Base-by-base conservation (phyloP, 2,329 filamentous ascomycete species). In the Pseudocercospora eumusae region DNA sequence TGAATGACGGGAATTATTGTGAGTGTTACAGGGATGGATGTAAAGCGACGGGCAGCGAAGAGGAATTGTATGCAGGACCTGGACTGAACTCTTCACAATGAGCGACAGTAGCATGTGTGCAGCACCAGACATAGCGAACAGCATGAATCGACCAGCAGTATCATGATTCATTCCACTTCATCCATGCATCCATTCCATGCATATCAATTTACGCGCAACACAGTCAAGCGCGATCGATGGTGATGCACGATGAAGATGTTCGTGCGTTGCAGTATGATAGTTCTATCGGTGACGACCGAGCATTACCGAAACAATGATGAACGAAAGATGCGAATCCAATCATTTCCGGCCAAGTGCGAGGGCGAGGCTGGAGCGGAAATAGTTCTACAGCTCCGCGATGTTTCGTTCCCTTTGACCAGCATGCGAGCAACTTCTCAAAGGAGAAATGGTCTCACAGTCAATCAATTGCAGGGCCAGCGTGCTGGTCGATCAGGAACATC, bases 81-180 rank as follows among this genome's bases (percentile, higher is more conserved):
- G 52, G 52, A 21, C 18, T 33, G 52, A 40, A 10, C 7, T 21
- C 15, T 15, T 36, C 52, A 18, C 52, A 54, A 33, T 21, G 52
- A 47, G 36, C 52, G 52, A 54, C n/a, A 54, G 28, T 36, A 54
- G 28, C 20, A 47, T 57, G 55, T 47, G 55, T 40, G 23, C 23
- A 44, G 54, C 27, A 47, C 42, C 55, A 57, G 55, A 47, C 20
- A 28, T 57, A 47, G 36, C 55, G 52, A 36, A 57, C 36, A 57
- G 55, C 55, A 57, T 47, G 36, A 45, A 57, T 57, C 31, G 10
- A 54, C 23, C 52, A 54, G 52, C 27, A 54, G 15, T 28, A 21
- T 9, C n/a, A 40, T 23, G 52, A 36, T 40, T 11, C n/a, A 36
- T 21, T 8, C 5, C n/a, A 21, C 3, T 13, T n/a, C n/a, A n/a